phyloP scores from a whole-genome alignment of 1,139 yeast species.

The Spathaspora sp. region DNA sequence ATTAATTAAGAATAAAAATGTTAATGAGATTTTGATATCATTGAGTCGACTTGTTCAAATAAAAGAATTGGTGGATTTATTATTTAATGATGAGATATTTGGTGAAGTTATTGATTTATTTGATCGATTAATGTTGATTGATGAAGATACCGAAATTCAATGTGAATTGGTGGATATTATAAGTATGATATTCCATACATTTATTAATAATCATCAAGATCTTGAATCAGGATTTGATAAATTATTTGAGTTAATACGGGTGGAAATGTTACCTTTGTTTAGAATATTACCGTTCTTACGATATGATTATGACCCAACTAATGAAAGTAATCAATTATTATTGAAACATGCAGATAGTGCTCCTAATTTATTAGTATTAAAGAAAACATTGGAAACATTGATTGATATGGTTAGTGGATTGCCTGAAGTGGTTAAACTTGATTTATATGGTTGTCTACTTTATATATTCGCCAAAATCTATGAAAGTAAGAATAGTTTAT shows the following conservation, averaged over 20 bases:
- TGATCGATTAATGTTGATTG: conserved; percentile 69
- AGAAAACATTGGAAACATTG: conserved; percentile 53
- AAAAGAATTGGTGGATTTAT: conserved; percentile 54
- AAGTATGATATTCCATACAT: conserved; percentile 43
- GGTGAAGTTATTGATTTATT: conserved; percentile 74
- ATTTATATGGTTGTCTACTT: conserved; percentile 68
- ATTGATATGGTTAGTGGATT: conserved; percentile 62
- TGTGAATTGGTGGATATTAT: conserved; percentile 57
- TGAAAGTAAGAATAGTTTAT: conserved; percentile 44
- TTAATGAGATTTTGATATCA: conserved; percentile 49
- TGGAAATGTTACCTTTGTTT: conserved; percentile 66
- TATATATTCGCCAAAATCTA: conserved; percentile 62
- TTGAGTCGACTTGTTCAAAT: conserved; percentile 59
- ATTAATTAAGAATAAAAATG: conserved; percentile 48
- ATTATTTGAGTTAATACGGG: conserved; percentile 73
- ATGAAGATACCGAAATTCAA: conserved; percentile 52
- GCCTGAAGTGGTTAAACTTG: conserved; percentile 66
- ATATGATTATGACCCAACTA: conserved; percentile 39
- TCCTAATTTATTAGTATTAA: conserved; percentile 41
- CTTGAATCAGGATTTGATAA: conserved; percentile 68
- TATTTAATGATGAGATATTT: conserved; percentile 70
- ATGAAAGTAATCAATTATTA: conserved; percentile 30
- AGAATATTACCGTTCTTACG: conserved; percentile 60
- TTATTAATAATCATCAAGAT: conserved; percentile 22
- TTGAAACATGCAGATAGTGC: conserved; percentile 35